Conservation (phyloP, 768 basidiomycete genomes). For the Kwoniella dejecticola region DNA sequence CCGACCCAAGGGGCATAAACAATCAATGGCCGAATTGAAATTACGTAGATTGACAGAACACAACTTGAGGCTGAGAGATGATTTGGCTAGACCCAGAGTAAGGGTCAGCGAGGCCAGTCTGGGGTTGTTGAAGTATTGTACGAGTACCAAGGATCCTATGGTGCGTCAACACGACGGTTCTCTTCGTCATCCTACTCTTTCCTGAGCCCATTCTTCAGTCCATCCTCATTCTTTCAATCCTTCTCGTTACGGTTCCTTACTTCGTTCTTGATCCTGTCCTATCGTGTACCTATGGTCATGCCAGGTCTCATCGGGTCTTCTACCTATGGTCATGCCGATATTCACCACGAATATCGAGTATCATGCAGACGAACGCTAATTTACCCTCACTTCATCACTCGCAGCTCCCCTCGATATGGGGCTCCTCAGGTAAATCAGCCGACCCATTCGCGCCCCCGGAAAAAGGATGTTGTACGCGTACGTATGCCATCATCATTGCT, state of each 20-base stretch:
- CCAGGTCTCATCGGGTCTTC: too few relatives aligned
- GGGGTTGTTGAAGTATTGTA: slow-evolving; percentile 92
- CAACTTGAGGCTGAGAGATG: slow-evolving; percentile 86
- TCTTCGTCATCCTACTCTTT: too few relatives aligned
- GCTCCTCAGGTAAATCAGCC: slow-evolving; percentile 83
- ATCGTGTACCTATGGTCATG: too few relatives aligned
- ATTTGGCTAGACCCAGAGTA: slow-evolving; percentile 83
- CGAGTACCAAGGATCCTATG: slow-evolving; percentile 76
- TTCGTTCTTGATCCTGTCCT: too few relatives aligned
- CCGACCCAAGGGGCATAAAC: slow-evolving; percentile 59
- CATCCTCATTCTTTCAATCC: too few relatives aligned
- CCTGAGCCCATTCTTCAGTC: too few relatives aligned
- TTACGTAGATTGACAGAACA: slow-evolving; percentile 89
- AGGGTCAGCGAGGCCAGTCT: slow-evolving; percentile 87
- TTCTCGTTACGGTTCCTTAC: too few relatives aligned
- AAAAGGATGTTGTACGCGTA: slow-evolving; percentile 56
- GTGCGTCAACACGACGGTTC: slow-evolving; percentile 42
- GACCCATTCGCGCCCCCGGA: slow-evolving; percentile 85
- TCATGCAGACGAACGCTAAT: too few relatives aligned
- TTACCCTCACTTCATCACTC: too few relatives aligned
- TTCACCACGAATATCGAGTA: too few relatives aligned
- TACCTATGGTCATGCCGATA: too few relatives aligned
- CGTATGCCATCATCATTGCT: too few relatives aligned
- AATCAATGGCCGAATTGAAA: slow-evolving; percentile 98
- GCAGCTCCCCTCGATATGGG: slow-evolving; percentile 97